phyloP scores from a whole-genome alignment of 306 rosid genomes.

The Adenanthera pavonina region DNA sequence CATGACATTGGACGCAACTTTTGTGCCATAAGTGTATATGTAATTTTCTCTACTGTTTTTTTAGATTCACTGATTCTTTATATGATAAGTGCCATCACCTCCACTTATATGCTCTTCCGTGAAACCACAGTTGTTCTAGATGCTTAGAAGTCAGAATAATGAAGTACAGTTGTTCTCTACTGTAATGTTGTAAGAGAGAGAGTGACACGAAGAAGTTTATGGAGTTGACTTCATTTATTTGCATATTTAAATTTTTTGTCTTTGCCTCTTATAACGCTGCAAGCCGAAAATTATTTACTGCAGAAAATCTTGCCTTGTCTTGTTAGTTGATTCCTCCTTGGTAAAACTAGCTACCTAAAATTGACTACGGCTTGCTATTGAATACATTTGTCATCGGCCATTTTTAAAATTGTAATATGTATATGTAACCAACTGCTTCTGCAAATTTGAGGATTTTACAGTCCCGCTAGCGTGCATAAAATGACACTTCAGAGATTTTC shows the following conservation, averaged over 20 bases:
- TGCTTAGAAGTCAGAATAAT: slow-evolving; percentile 21
- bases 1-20: slow-evolving; percentile 41
- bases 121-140: neutral
- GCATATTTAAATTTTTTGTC: too few relatives aligned
- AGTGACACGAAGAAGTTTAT: too few relatives aligned
- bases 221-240: too few relatives aligned
- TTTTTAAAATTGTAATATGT: neutral
- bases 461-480: too few relatives aligned
- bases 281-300: too few relatives aligned
- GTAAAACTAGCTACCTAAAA: neutral
- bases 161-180: neutral
- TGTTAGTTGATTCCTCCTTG: neutral
- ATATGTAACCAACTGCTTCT: neutral
- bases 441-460: neutral
- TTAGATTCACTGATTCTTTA: slow-evolving; percentile 33
- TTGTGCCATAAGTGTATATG: slow-evolving; percentile 41
- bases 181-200: too few relatives aligned
- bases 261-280: too few relatives aligned
- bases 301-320: neutral
- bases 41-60: slow-evolving; percentile 33
- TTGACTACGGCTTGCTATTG: neutral
- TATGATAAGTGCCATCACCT: slow-evolving; percentile 30
- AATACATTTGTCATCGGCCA: too few relatives aligned
- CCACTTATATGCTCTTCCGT: slow-evolving; percentile 23
- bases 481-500: too few relatives aligned